Evolutionary conservation across 2,329 filamentous ascomycete genomes (phyloP).

Genomic region (Ophidiomyces ophidiicola): DNA sequence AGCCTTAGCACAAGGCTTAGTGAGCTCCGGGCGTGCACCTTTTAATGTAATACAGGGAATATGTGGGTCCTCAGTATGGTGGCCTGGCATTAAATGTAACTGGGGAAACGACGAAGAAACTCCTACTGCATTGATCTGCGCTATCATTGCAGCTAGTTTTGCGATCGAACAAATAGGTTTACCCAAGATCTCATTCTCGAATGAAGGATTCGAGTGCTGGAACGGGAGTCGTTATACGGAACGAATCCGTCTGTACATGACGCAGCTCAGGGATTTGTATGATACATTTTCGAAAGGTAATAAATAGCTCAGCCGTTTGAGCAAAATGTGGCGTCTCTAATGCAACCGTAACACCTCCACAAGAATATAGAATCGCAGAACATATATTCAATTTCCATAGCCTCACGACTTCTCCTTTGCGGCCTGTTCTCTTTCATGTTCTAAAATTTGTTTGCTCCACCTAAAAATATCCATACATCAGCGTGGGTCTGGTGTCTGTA

Average conservation of each 20-base stretch:
- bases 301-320: constrained; percentile 14
- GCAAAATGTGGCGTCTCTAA: constrained; percentile 10
- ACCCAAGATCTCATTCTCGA: constrained; percentile 38
- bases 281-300: constrained; percentile 28
- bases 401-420: constrained; percentile 13
- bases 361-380: neutral
- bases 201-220: constrained; percentile 31
- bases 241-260: constrained; percentile 35
- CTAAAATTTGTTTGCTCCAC: constrained; percentile 60
- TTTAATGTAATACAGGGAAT: constrained; percentile 23
- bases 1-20: constrained; percentile 45
- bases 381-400: neutral
- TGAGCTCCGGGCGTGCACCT: constrained; percentile 30
- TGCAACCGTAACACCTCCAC: neutral
- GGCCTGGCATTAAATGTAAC: constrained; percentile 29
- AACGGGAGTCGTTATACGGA: constrained; percentile 35
- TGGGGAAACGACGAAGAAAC: constrained; percentile 38
- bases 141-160: constrained; percentile 73
- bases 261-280: constrained; percentile 30
- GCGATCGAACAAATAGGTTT: constrained; percentile 90
- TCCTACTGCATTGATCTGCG: constrained; percentile 64
- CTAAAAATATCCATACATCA: constrained; percentile 28
- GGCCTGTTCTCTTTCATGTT: constrained; percentile 48
- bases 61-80: constrained; percentile 42
- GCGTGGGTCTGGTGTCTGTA: constrained; percentile 16